phyloP scores from a whole-genome alignment of 495 filamentous ascomycete species.

The Penicillium malachiteum region DNA sequence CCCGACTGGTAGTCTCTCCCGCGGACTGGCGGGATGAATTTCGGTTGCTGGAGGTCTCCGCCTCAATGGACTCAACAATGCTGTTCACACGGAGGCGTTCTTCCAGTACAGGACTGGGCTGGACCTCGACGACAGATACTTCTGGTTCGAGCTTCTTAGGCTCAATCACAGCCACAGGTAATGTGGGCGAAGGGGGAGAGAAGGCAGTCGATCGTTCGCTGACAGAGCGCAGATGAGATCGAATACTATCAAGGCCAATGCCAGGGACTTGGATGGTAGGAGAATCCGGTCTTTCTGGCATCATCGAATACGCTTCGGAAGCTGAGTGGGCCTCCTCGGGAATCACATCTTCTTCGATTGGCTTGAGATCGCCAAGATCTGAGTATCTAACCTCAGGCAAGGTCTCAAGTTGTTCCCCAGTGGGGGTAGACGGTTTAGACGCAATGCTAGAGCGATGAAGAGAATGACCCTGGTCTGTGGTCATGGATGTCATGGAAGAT shows the following conservation, averaged over 20 bases:
- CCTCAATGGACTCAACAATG: constrained; percentile 2
- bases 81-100: background rate
- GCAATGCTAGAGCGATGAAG: constrained; percentile 27
- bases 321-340: constrained; percentile 6
- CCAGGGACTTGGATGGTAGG: constrained; percentile 66
- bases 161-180: background rate
- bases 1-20: constrained; percentile 11
- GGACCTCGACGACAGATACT: background rate
- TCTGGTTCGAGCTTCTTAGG: background rate
- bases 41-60: constrained; percentile 10
- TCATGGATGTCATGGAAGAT: constrained; percentile 26
- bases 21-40: constrained; percentile 12
- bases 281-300: constrained; percentile 62
- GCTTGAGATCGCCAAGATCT: constrained; percentile 43
- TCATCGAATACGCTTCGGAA: constrained; percentile 8
- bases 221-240: constrained; percentile 78
- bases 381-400: constrained; percentile 45
- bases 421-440: constrained; percentile 30
- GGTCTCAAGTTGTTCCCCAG: constrained; percentile 28
- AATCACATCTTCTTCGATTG: constrained; percentile 39
- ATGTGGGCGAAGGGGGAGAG: constrained; percentile 46
- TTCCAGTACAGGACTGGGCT: background rate
- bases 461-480: constrained; percentile 31
- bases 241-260: constrained; percentile 62
- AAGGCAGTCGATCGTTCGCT: constrained; percentile 82